A percentile compares a stretch with the other conserved stretches of the same genome.
Evolutionary conservation across 805 yeast species (phyloP).

Genomic region (Allodekkera sacchari): DNA sequence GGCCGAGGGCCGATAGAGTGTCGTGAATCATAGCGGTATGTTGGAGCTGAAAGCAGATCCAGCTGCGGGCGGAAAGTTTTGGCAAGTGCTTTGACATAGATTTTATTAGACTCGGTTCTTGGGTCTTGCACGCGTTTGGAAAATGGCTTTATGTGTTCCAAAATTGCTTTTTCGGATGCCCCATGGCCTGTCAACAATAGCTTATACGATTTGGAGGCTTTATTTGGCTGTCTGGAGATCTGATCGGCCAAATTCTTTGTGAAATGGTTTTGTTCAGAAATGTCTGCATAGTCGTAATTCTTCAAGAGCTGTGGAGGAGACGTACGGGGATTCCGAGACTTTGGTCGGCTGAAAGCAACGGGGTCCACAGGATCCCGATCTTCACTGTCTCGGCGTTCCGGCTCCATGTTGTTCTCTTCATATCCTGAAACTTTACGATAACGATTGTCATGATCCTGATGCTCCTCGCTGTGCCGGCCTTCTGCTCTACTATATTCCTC

Average conservation of each 20-base stretch:
- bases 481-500: too few species aligned
- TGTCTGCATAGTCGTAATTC: conserved; percentile 11
- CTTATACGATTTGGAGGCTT: conserved; percentile 6
- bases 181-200: conserved; percentile 1
- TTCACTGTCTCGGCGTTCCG: background rate
- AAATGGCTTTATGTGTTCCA: conserved; percentile 6
- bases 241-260: conserved; percentile 4
- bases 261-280: conserved; percentile 15
- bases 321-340: too few species aligned
- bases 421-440: too few species aligned
- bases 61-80: conserved; percentile 12
- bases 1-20: conserved; percentile 74
- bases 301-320: conserved; percentile 5
- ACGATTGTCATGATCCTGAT: too few species aligned
- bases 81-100: conserved; percentile 6
- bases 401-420: background rate
- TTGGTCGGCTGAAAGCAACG: too few species aligned
- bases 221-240: background rate
- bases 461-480: too few species aligned
- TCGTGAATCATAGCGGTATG: conserved; percentile 43
- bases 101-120: conserved; percentile 7
- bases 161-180: conserved; percentile 22
- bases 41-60: conserved; percentile 12
- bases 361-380: too few species aligned
- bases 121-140: conserved; percentile 13